Base-by-base conservation (phyloP, 163 green algal genomes). In the Scenedesmus sp. region DNA sequence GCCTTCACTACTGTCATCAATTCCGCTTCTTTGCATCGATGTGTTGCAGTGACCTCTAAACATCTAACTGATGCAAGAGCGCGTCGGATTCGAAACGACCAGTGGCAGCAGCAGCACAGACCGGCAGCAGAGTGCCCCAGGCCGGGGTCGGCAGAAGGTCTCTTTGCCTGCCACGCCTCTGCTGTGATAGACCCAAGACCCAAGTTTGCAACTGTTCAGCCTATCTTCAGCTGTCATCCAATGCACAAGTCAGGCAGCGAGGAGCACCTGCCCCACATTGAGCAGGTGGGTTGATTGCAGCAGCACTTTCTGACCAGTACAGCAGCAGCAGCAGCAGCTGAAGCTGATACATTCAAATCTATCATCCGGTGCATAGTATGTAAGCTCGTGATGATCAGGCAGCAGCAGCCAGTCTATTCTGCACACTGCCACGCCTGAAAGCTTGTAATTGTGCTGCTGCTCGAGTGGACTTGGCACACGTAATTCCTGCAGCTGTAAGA, bases 401-500 rank as follows among this genome's bases (percentile, higher is more conserved):
- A 92, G 56, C 70, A 44, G n/a, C 70, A 44, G 70, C 70, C 10
- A 37, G 22, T 6, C 7, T 35, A 1, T 42, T 35, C 24, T 40
- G 3, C 10, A 37, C 13, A 78, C 10, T 78, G 65, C 65, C 37
- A 2, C 16, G 30, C 30, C 24, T 24, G 59, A 61, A 2, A 16
- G 51, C 51, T 61, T 16, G 13, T 22, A 26, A 16, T 16, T 61
- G 51, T 22, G 24, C 65, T 40, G 65, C 70, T 80, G 70, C 12
- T 80, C n/a, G n/a, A 33, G 56, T 70, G 56, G 1, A 4, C 16
- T 22, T 70, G 1, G 1, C 15, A n/a, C 56, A 0, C 56, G 1
- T 16, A 33, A n/a, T 65, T 94, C 1, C 20, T 33, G 56, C 20
- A 10, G 7, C 56, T 33, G 56, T 16, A 33, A 18, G 51, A 97